Evolutionary conservation across 176 grass and related monocot species (phyloP).

Genomic region (Dendrocalamus sinicus): DNA sequence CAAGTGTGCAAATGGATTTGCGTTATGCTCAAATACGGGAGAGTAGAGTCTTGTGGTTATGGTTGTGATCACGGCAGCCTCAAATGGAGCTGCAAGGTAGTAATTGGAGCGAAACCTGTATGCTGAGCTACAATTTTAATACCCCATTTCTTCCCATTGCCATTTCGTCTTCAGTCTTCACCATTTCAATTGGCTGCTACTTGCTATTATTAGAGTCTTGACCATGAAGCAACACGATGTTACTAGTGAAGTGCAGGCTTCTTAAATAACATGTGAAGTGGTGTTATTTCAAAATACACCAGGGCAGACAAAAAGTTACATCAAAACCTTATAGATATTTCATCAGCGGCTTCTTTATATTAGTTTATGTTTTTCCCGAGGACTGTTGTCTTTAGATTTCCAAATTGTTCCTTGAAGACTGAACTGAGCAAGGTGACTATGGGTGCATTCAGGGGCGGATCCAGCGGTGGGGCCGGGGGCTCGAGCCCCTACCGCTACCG

Average conservation of each 20-base stretch:
- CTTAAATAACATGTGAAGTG: not conserved
- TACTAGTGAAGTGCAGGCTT: not conserved
- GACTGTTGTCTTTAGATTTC: not conserved
- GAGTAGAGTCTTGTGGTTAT: slow-evolving; percentile 1
- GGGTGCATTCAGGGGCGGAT: too few species aligned
- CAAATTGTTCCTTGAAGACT: slow-evolving; percentile 3
- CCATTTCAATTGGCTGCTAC: not conserved
- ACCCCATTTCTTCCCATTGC: not conserved
- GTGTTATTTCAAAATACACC: not conserved
- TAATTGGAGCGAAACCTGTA: not conserved
- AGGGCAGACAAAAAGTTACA: not conserved
- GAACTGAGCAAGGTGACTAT: not conserved
- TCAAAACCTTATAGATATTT: not conserved
- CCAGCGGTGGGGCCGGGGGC: too few species aligned
- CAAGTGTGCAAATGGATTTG: not conserved
- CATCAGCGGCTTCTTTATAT: not conserved
- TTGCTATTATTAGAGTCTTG: slow-evolving; percentile 17
- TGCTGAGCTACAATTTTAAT: not conserved
- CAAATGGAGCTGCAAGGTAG: slow-evolving; percentile 15
- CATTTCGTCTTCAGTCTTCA: not conserved
- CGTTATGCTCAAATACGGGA: not conserved
- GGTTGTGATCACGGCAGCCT: not conserved
- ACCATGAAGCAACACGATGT: not conserved
- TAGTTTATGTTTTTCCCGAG: not conserved
- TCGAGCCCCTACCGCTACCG: too few species aligned